Evolutionary conservation across 2,329 filamentous ascomycete species (phyloP).

Genomic region (Hymenoscyphus infarciens): DNA sequence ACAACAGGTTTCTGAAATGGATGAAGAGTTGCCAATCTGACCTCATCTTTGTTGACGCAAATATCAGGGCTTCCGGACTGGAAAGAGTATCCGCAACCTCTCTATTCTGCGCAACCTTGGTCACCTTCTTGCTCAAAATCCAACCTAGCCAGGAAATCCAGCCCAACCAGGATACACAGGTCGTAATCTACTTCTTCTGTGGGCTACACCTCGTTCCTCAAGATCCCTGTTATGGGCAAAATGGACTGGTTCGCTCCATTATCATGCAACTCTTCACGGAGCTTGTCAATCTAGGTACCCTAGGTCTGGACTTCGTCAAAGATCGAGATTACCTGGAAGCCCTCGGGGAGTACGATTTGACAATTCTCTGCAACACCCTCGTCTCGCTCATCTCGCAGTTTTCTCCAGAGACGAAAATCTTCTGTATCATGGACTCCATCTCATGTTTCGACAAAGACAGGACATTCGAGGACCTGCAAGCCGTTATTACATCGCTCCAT

Average conservation of each 20-base stretch:
- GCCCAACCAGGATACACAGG: not conserved
- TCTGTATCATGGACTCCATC: not conserved
- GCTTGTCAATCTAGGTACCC: not conserved
- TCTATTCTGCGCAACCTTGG: not conserved
- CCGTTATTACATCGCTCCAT: not conserved
- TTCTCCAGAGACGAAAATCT: not conserved
- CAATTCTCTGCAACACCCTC: not conserved
- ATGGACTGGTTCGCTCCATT: not conserved
- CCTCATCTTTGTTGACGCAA: not conserved
- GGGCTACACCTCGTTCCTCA: not conserved
- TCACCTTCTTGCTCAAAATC: not conserved
- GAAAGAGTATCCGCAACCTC: not conserved
- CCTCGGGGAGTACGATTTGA: not conserved
- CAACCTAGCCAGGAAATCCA: not conserved
- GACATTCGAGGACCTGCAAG: not conserved
- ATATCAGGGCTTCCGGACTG: not conserved
- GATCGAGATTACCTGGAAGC: not conserved
- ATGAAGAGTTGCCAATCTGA: not conserved
- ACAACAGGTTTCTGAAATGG: not conserved
- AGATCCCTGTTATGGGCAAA: not conserved
- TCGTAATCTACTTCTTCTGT: not conserved
- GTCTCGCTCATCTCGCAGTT: not conserved
- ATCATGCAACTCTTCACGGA: not conserved
- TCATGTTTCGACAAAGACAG: conserved; percentile 3
- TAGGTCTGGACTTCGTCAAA: not conserved